phyloP scores from a whole-genome alignment of 352 stramenopile species.

The Blastocystis sp. region DNA sequence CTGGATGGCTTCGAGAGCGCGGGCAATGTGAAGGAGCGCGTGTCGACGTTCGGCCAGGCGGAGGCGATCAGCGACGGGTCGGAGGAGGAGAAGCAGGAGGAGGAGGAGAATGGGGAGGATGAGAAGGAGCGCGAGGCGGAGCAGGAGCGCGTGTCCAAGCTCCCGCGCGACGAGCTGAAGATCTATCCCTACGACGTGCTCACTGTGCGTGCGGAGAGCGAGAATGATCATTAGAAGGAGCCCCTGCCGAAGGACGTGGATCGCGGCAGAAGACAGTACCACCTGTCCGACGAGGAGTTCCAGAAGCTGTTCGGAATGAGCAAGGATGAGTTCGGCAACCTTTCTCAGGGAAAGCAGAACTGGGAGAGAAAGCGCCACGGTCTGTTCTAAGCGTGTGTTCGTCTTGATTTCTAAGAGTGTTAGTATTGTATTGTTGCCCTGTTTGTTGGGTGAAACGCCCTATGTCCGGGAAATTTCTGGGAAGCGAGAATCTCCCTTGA shows the following conservation, averaged over 20 bases:
- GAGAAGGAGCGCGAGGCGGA: neutral
- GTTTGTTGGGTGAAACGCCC: too few species aligned
- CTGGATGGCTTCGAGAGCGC: neutral
- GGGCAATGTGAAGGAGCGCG: neutral
- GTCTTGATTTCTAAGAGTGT: neutral
- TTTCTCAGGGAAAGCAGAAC: conserved; percentile 29
- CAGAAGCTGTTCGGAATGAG: conserved; percentile 43
- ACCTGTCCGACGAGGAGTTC: conserved; percentile 57
- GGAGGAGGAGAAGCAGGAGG: neutral
- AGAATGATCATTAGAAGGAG: conserved; percentile 10
- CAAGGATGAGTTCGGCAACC: conserved; percentile 3
- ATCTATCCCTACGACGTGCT: neutral
- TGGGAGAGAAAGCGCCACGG: neutral
- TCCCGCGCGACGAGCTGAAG: neutral
- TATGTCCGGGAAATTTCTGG: neutral
- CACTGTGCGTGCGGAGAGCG: neutral
- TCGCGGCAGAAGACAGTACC: conserved; percentile 44
- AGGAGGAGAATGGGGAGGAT: neutral
- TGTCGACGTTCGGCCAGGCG: neutral
- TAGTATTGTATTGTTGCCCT: too few species aligned
- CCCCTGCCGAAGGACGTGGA: conserved; percentile 36
- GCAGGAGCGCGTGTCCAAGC: neutral
- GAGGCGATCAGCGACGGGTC: neutral
- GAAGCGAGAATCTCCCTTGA: neutral
- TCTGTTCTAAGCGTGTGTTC: conserved; percentile 32